phyloP scores from a whole-genome alignment of 805 yeast species.

The Starmerella bombicola region DNA sequence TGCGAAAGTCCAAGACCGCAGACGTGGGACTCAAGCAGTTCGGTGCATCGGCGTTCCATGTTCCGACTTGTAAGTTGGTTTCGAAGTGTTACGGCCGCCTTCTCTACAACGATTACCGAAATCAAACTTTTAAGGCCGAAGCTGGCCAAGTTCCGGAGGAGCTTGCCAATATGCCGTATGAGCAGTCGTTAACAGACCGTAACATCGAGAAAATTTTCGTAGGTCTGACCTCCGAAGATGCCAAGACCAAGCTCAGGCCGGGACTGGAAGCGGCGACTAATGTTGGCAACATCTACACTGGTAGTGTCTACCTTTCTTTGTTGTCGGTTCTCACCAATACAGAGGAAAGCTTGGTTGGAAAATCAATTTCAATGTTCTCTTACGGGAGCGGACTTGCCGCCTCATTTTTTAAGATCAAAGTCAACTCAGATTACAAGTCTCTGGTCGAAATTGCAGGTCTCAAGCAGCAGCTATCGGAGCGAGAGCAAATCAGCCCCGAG shows the following conservation, averaged over 20 bases:
- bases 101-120: slow-evolving; percentile 72
- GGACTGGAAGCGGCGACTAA: slow-evolving; percentile 82
- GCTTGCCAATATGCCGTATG: slow-evolving; percentile 52
- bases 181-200: slow-evolving; percentile 67
- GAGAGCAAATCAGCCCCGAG: slow-evolving; percentile 58
- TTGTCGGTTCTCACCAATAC: slow-evolving; percentile 68
- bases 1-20: slow-evolving; percentile 39
- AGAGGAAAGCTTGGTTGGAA: slow-evolving; percentile 57
- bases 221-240: slow-evolving; percentile 55
- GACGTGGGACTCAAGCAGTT: slow-evolving; percentile 52
- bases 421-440: slow-evolving; percentile 62
- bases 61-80: slow-evolving; percentile 94
- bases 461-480: slow-evolving; percentile 50
- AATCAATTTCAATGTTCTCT: slow-evolving; percentile 73
- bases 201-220: slow-evolving; percentile 75
- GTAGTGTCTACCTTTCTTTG: slow-evolving; percentile 77
- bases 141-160: slow-evolving; percentile 40
- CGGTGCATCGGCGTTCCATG: slow-evolving; percentile 93
- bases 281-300: slow-evolving; percentile 97
- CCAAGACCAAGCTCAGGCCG: slow-evolving; percentile 60
- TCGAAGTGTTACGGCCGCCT: slow-evolving; percentile 86
- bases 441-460: slow-evolving; percentile 44
- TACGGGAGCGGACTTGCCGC: slow-evolving; percentile 98
- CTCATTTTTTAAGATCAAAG: slow-evolving; percentile 64
- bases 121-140: slow-evolving; percentile 49